A percentile compares a stretch with the other conserved stretches of the same genome.
Evolutionary conservation across 2,329 filamentous ascomycete species (phyloP).

Genomic region (Leptosphaerulina australis): DNA sequence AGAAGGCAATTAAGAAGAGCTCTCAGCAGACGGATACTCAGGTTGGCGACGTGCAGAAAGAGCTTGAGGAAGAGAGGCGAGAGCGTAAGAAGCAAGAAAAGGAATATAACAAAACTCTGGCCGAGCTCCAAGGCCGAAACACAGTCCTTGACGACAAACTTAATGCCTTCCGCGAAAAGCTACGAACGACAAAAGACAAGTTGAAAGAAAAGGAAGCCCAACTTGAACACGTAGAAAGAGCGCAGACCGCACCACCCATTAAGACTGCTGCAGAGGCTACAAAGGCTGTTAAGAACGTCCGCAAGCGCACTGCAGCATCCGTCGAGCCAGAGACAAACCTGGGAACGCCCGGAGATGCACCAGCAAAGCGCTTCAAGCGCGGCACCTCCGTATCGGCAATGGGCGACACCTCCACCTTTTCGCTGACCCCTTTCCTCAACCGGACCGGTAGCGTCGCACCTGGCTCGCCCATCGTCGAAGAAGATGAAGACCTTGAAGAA

Average conservation of each 20-base stretch:
- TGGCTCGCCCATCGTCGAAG: conserved; percentile 50
- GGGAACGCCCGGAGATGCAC: conserved; percentile 57
- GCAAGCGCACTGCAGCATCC: conserved; percentile 52
- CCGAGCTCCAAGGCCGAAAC: conserved; percentile 67
- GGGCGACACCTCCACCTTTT: conserved; percentile 90
- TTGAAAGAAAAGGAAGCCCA: conserved; percentile 68
- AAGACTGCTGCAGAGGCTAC: conserved; percentile 37
- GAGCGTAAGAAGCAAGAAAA: conserved; percentile 60
- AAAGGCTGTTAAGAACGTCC: conserved; percentile 49
- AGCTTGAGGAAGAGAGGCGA: conserved; percentile 58
- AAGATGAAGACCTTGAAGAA: conserved; percentile 35
- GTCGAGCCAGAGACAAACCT: conserved; percentile 56
- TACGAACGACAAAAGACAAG: conserved; percentile 72
- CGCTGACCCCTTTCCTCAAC: conserved; percentile 91
- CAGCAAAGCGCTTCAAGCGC: conserved; percentile 55
- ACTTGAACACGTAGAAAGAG: conserved; percentile 53
- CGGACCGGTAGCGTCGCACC: conserved; percentile 67
- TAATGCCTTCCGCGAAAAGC: conserved; percentile 70
- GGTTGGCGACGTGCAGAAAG: conserved; percentile 56
- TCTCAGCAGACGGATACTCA: conserved; percentile 51
- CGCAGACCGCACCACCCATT: conserved; percentile 47
- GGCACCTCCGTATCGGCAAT: conserved; percentile 62
- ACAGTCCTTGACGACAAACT: conserved; percentile 73
- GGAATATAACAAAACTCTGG: conserved; percentile 61
- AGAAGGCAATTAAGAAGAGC: conserved; percentile 46